Base-by-base conservation (phyloP, 139 green algal genomes). In the Chlamydomonas sp. region DNA sequence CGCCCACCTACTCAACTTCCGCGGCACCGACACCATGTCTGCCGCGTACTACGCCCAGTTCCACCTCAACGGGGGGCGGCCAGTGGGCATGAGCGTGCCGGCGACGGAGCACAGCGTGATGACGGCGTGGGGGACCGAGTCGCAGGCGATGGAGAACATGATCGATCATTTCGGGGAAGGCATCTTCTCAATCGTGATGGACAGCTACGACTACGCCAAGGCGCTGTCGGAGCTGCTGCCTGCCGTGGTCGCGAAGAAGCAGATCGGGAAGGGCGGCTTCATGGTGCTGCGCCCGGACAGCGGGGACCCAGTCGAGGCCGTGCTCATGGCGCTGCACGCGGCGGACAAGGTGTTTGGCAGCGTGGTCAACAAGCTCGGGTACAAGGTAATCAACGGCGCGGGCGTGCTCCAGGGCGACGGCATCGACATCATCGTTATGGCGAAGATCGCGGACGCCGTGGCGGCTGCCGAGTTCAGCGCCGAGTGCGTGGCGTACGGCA, bases 61-160 rank as follows among this genome's bases (percentile, higher is more conserved):
- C 76, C 72, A 84, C 39, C 79, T 96, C 22, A 97, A 97, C 59
- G 77, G 75, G 4, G 91, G 91, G 4, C 70, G 77, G 37, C 89
- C 91, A 0, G 87, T 97, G 47, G 89, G 60, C 0, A 70, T 69
- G 29, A 88, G 77, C 79, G 92, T 96, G 31, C 90, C 90, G 6
- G 90, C 91, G 10, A 96, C 88, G 5, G 90, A 96, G 80, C 90
- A 96, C 83, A 87, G 73, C 30, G 91, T 97, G 8, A 97, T 97
- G 91, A 97, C 87, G 22, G 73, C 87, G 5, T 97, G 91, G 91
- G 77, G 78, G 6, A 84, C 76, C 22, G 91, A 97, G 81, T 37
- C 58, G 24, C 81, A 77, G 0, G 91, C 91, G 1, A 86, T 97
- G 5, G 36, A 81, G 37, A 96, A 95, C 81, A 95, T 97, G 91